phyloP scores from a whole-genome alignment of 129 eudicot species.

The Saussurea involucrata region DNA sequence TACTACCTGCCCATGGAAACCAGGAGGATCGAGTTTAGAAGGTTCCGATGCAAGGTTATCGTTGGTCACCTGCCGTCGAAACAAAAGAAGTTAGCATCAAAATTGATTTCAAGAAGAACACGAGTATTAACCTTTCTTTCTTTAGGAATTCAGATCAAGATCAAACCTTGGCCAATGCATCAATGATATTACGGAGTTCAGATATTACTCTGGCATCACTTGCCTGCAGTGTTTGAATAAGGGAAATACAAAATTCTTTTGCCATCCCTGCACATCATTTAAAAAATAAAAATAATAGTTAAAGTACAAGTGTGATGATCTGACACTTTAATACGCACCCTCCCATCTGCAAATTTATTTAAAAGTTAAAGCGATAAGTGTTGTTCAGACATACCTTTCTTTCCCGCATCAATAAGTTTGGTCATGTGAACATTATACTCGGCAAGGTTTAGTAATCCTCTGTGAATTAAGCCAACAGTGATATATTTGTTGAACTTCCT shows the following conservation, averaged over 20 bases:
- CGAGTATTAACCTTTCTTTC: slow-evolving; percentile 45
- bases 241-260: slow-evolving; percentile 52
- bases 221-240: slow-evolving; percentile 44
- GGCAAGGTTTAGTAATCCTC: slow-evolving; percentile 60
- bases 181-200: slow-evolving; percentile 60
- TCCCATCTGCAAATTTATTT: background rate
- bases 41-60: slow-evolving; percentile 27
- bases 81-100: background rate
- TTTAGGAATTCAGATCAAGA: slow-evolving; percentile 6
- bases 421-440: slow-evolving; percentile 82
- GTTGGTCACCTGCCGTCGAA: slow-evolving; percentile 33
- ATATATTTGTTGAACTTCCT: slow-evolving; percentile 67
- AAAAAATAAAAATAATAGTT: too few relatives aligned
- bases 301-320: background rate
- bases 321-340: background rate
- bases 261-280: slow-evolving; percentile 54
- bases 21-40: slow-evolving; percentile 48
- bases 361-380: background rate
- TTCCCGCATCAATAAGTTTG: slow-evolving; percentile 69
- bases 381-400: slow-evolving; percentile 53
- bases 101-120: background rate
- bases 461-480: slow-evolving; percentile 57
- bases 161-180: slow-evolving; percentile 59
- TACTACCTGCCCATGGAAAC: slow-evolving; percentile 53
- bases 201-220: slow-evolving; percentile 50